Evolutionary conservation across 768 basidiomycete genomes (phyloP).

Genomic region (Lentinula sp.): DNA sequence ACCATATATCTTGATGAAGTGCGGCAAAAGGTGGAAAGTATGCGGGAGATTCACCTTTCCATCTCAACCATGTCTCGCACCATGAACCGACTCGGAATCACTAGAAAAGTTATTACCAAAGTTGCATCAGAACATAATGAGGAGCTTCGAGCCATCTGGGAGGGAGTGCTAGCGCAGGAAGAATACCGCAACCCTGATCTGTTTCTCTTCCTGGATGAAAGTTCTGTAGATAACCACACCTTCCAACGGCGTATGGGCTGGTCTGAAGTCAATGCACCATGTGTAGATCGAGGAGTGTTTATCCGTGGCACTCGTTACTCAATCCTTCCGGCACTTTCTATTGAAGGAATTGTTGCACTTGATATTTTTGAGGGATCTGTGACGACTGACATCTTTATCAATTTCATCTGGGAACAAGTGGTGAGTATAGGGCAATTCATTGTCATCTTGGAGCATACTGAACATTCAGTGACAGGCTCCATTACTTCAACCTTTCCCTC

Average conservation of each 20-base stretch:
- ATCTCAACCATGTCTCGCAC: no score
- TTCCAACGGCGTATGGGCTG: conserved; percentile 14
- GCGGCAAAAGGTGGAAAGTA: no score
- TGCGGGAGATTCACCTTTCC: no score
- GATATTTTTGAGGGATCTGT: conserved; percentile 29
- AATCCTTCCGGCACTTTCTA: conserved; percentile 21
- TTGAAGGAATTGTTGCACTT: conserved; percentile 23
- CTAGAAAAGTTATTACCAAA: background rate
- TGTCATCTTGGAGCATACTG: background rate
- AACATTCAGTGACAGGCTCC: conserved; percentile 13
- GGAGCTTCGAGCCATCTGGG: conserved; percentile 15
- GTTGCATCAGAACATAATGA: conserved; percentile 11
- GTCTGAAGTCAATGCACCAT: conserved; percentile 13
- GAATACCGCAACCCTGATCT: conserved; percentile 1
- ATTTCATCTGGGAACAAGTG: conserved; percentile 23
- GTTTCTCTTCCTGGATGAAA: conserved; percentile 21
- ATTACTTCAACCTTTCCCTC: conserved; percentile 26
- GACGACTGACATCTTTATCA: conserved; percentile 23
- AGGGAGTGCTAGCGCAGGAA: conserved; percentile 5
- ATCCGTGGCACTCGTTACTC: conserved; percentile 22
- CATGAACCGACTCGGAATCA: no score
- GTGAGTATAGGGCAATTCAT: conserved; percentile 7
- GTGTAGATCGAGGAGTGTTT: conserved; percentile 15
- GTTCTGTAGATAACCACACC: conserved; percentile 18
- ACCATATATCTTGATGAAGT: no score